phyloP scores from a whole-genome alignment of 306 rosid species.

The Acmispon strigosus region DNA sequence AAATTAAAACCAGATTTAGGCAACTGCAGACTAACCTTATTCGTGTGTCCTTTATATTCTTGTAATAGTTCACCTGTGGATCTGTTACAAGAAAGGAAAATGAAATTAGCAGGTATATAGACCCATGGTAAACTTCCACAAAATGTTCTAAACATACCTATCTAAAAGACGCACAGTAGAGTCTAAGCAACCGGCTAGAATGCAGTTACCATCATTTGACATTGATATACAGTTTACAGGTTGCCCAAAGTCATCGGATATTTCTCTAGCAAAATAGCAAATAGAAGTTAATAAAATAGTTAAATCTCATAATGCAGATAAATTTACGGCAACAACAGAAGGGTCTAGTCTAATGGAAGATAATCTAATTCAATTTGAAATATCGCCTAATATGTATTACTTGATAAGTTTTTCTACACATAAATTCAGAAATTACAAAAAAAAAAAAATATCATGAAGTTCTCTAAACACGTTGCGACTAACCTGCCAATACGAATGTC shows the following conservation, averaged over 20 bases:
- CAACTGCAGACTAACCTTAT: constrained; percentile 57
- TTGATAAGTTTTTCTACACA: background rate
- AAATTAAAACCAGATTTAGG: constrained; percentile 3
- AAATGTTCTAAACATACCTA: constrained; percentile 35
- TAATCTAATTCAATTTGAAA: background rate
- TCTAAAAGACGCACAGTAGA: constrained; percentile 73
- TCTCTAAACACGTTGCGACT: background rate
- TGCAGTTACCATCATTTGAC: constrained; percentile 90
- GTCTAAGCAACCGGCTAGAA: constrained; percentile 83
- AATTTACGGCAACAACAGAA: background rate
- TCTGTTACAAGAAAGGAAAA: constrained; percentile 38
- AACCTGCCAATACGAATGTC: constrained; percentile 87
- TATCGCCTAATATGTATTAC: background rate
- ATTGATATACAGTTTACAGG: constrained; percentile 89
- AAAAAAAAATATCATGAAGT: background rate
- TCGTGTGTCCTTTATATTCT: constrained; percentile 81
- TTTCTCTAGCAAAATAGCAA: constrained; percentile 58
- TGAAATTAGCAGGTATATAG: constrained; percentile 1
- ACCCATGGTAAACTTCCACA: background rate
- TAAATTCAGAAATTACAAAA: background rate
- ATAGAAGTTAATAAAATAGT: background rate
- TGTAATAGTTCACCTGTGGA: constrained; percentile 76
- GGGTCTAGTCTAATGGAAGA: background rate
- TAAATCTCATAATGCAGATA: background rate
- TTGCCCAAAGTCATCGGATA: constrained; percentile 71